Evolutionary conservation across 495 filamentous ascomycete genomes (phyloP).

Genomic region (Lepraria neglecta): DNA sequence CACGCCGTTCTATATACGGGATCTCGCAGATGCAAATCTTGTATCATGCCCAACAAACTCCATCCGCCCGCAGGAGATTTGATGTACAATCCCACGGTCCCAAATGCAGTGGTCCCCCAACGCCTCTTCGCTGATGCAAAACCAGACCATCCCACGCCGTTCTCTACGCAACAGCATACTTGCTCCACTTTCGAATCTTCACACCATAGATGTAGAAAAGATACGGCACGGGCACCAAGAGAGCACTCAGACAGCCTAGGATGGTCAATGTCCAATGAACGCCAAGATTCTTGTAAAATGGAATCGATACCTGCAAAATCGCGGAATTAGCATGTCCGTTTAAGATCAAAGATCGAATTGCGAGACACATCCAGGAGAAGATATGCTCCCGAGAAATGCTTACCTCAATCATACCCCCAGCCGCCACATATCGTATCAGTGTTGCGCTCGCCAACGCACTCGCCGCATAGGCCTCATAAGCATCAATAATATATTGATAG

Average conservation of each 20-base stretch:
- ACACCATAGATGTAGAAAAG: slow-evolving; percentile 47
- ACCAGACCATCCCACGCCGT: neutral
- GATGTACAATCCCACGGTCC: too few relatives aligned
- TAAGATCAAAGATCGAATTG: too few relatives aligned
- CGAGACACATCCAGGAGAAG: too few relatives aligned
- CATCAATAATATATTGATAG: slow-evolving; percentile 53
- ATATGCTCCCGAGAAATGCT: slow-evolving; percentile 33
- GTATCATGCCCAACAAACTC: too few relatives aligned
- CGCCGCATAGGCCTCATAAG: slow-evolving; percentile 44
- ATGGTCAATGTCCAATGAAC: slow-evolving; percentile 54
- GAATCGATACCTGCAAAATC: too few relatives aligned
- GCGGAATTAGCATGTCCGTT: too few relatives aligned
- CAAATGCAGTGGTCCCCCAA: neutral
- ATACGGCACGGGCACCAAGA: slow-evolving; percentile 50
- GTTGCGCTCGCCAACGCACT: slow-evolving; percentile 46
- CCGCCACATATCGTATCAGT: slow-evolving; percentile 45
- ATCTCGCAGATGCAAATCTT: too few relatives aligned
- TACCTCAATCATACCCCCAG: slow-evolving; percentile 44
- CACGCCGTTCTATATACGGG: neutral
- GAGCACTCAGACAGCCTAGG: slow-evolving; percentile 43
- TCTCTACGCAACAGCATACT: slow-evolving; percentile 34
- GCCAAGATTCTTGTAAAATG: slow-evolving; percentile 48
- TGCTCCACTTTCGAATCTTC: slow-evolving; percentile 42
- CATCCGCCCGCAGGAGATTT: too few relatives aligned
- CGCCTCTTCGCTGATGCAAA: neutral